phyloP scores from a whole-genome alignment of 768 basidiomycete genomes.

The Kwoniella bestiolae region DNA sequence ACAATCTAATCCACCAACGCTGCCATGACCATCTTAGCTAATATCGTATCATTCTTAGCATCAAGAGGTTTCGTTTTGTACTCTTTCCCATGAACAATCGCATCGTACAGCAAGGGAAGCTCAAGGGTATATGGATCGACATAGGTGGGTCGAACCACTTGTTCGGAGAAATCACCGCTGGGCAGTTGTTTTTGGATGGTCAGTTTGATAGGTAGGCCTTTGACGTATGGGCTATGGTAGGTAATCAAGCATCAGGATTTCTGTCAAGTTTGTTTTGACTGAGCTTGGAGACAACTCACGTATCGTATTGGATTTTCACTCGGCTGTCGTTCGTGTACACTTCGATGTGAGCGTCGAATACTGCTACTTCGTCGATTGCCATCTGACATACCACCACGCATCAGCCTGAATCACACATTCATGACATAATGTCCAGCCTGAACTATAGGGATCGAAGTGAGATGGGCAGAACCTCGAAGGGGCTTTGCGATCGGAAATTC shows the following conservation, averaged over 20 bases:
- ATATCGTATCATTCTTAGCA: constrained; percentile 43
- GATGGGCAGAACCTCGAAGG: too few species aligned
- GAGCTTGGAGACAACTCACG: constrained; percentile 23
- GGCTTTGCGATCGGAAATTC: too few species aligned
- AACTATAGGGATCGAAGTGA: too few species aligned
- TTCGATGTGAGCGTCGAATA: constrained; percentile 56
- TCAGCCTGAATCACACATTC: too few species aligned
- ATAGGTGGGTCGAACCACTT: constrained; percentile 45
- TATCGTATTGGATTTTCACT: constrained; percentile 43
- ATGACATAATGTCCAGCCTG: too few species aligned
- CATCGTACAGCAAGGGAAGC: constrained; percentile 37
- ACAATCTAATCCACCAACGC: constrained; percentile 34
- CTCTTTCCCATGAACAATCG: constrained; percentile 34
- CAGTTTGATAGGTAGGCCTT: constrained; percentile 50
- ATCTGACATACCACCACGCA: constrained; percentile 21
- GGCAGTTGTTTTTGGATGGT: constrained; percentile 30
- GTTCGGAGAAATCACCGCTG: constrained; percentile 38
- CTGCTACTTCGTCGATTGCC: constrained; percentile 45
- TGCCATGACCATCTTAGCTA: constrained; percentile 49
- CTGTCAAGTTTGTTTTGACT: too few species aligned
- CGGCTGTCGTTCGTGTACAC: constrained; percentile 45
- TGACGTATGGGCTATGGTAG: constrained; percentile 46
- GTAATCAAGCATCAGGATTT: neutral
- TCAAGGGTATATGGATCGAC: constrained; percentile 53
- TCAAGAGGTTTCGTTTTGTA: constrained; percentile 46